Base-by-base conservation (phyloP, 1,284 basidiomycete genomes). In the Boletellus deceptivus region DNA sequence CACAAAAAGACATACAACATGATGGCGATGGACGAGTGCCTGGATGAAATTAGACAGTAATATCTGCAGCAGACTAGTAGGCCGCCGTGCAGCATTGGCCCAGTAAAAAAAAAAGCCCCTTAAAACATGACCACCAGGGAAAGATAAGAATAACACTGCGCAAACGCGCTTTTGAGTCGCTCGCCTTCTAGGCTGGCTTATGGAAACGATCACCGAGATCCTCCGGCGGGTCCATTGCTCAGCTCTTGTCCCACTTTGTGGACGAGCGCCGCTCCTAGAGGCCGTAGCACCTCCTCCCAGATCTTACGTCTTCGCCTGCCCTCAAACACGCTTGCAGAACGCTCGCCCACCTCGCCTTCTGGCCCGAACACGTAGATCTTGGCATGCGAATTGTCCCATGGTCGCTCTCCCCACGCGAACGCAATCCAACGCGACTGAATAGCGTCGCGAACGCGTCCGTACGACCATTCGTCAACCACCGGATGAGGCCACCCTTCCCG, bases 221-320 rank as follows among this genome's bases (percentile, higher is more conserved):
- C 63, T 46, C 53, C 18, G 5, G 43, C 64, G 13, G 86, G 86
- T 0, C 86, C 86, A 48, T 85, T 79, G 58, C 84, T 80, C 48
- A 89, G 72, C 67, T 89, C 86, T 39, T 79, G 68, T 7, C 84
- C 87, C 25, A 89, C 70, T 60, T 89, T 89, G 64, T 86, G 82
- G 16, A 84, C 83, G 25, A 86, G 69, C 38, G 74, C 68, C 61
- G 78, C 75, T 5, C 86, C 86, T 0, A 89, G 73, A 24, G 85
- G 85, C 58, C 79, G 81, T 22, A 89, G 67, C 13, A 79, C 79
- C 44, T 82, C 75, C 54, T 74, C 75, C 87, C 87, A 89, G 50
- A 79, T 63, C 49, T 69, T 70, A 47, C 65, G 75, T 50, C 76
- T 62, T 18, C 76, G 60, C 17, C 77, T 64, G 17, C 75, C 73